Evolutionary conservation across 2,329 filamentous ascomycete species (phyloP).

Genomic region (Aureobasidium namibiae): DNA sequence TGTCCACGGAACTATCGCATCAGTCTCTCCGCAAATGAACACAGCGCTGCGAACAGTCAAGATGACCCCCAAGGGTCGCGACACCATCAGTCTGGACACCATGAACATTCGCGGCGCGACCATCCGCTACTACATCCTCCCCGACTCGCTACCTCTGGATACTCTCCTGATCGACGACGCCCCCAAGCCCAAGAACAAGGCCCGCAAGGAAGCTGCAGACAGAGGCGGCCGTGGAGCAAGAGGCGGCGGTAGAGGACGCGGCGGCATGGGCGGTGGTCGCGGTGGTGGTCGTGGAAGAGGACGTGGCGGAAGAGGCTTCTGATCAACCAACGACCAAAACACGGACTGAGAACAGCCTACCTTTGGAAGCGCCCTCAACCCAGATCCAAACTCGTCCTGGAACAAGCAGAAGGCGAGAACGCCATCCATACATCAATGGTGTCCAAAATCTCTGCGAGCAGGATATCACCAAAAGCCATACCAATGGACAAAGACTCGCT

Average conservation of each 20-base stretch:
- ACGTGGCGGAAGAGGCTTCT: conserved; percentile 19
- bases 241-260: conserved; percentile 36
- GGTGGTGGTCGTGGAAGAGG: conserved; percentile 29
- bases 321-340: neutral
- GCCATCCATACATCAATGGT: neutral
- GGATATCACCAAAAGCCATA: neutral
- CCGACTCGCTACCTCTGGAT: conserved; percentile 89
- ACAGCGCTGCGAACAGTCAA: conserved; percentile 91
- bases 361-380: neutral
- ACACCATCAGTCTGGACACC: conserved; percentile 79
- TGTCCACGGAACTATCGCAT: conserved; percentile 91
- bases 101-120: conserved; percentile 96
- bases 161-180: conserved; percentile 93
- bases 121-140: conserved; percentile 93
- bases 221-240: conserved; percentile 40
- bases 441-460: neutral
- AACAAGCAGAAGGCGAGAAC: neutral
- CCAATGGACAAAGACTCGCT: neutral
- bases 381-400: neutral
- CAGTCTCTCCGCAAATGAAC: conserved; percentile 98
- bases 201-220: conserved; percentile 70
- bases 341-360: neutral
- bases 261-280: conserved; percentile 29
- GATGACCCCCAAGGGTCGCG: conserved; percentile 85
- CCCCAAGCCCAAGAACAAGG: conserved; percentile 99